Base-by-base conservation (phyloP, 2,329 filamentous ascomycete species). In the Colletotrichum echinochloae region DNA sequence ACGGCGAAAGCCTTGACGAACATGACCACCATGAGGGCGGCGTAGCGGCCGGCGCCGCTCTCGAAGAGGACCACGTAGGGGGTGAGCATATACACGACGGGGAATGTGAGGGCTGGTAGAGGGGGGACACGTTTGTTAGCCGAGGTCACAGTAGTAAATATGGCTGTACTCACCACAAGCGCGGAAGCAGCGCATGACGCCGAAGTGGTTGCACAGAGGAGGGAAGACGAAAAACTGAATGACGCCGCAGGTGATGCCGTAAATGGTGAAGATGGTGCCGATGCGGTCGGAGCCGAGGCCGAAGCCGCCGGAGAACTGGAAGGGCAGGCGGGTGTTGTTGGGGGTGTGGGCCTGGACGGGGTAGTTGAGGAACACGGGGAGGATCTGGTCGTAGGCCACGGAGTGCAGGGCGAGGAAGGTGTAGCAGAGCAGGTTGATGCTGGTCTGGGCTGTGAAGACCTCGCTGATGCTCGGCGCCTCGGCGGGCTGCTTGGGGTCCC, bases 161-260 rank as follows among this genome's bases (percentile, higher is more conserved):
- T 33, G 23, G 20, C 23, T 48, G 78, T 20, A 69, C 84, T 72
- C 79, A 85, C 84, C 83, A 74, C 90, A 90, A n/a, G 86, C 81
- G 73, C 89, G 90, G 75, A 94, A 91, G 79, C 93, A 96, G 62
- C 84, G 86, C 20, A 97, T 83, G 0, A 94, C 89, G 7, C 95
- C 95, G 73, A 89, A 94, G 28, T 86, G 86, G 39, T 89, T 86
- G 56, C 94, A 94, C 1, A 95, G 81, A 0, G 88, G 85, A 0
- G 95, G 94, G 78, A 97, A 98, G 65, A 97, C 77, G 60, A 96
- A 83, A 79, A 99, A 97, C 79, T 98, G 96, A 55, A 94, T 88
- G 23, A 96, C 74, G 76, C 95, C 94, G 74, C 93, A 94, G 12
- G 90, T 84, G 61, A 97, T 83, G 26, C 94, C 94, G 78, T 95